phyloP scores from a whole-genome alignment of 176 grass and related monocot genomes.

The Bromus sterilis region DNA sequence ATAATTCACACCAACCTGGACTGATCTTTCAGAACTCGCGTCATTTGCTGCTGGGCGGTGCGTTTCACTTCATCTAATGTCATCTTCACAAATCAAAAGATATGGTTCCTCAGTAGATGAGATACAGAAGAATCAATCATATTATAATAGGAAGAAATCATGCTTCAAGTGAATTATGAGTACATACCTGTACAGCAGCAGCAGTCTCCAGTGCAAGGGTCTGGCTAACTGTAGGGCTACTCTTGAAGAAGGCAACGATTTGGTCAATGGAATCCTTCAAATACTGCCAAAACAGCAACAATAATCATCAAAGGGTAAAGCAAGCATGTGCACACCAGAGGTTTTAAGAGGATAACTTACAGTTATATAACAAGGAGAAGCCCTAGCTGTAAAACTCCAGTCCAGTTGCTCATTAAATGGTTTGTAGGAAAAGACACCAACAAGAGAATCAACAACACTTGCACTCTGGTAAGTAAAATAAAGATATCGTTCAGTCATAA shows the following conservation, averaged over 20 bases:
- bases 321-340: constrained; percentile 1
- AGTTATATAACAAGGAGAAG: constrained; percentile 93
- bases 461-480: constrained; percentile 60
- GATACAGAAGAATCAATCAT: constrained; percentile 14
- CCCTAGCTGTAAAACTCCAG: constrained; percentile 95
- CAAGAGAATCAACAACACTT: constrained; percentile 60
- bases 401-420: constrained; percentile 80
- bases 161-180: constrained; percentile 23
- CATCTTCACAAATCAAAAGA: constrained; percentile 54
- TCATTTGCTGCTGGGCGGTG: constrained; percentile 92
- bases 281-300: constrained; percentile 48
- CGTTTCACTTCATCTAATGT: constrained; percentile 94
- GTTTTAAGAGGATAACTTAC: constrained; percentile 43
- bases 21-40: constrained; percentile 69
- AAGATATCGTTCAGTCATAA: background rate
- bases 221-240: constrained; percentile 75
- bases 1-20: constrained; percentile 50
- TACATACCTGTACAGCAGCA: constrained; percentile 88
- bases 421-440: constrained; percentile 88
- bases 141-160: constrained; percentile 3
- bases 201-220: constrained; percentile 80
- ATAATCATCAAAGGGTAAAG: constrained; percentile 3
- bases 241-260: constrained; percentile 95
- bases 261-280: constrained; percentile 83
- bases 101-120: constrained; percentile 5